phyloP scores from a whole-genome alignment of 352 stramenopile species.

The Globisporangium camurandrum region DNA sequence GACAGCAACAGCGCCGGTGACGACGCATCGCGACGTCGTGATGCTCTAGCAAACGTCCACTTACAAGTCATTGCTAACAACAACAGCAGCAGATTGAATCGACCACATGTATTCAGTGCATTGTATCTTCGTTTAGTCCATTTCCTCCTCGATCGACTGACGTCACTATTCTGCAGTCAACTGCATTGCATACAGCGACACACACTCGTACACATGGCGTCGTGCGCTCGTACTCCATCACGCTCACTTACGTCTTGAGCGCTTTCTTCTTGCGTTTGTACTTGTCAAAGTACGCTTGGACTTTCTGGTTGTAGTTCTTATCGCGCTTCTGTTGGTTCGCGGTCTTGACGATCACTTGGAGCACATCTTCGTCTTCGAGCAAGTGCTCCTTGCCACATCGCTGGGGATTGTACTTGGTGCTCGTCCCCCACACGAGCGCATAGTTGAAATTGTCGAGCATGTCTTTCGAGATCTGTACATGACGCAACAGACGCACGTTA shows the following conservation, averaged over 20 bases:
- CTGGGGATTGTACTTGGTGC: slow-evolving; percentile 97
- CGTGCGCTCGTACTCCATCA: not conserved
- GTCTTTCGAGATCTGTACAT: slow-evolving; percentile 89
- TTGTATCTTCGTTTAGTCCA: too few relatives aligned
- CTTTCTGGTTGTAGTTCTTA: slow-evolving; percentile 95
- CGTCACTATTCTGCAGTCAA: not conserved
- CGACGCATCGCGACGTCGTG: not conserved
- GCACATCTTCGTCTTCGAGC: slow-evolving; percentile 97
- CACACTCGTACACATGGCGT: too few relatives aligned
- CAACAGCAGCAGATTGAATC: too few relatives aligned
- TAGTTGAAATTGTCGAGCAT: slow-evolving; percentile 97
- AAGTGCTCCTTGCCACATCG: slow-evolving; percentile 92
- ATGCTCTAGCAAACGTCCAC: too few relatives aligned
- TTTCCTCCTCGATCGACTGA: too few relatives aligned
- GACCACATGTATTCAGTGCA: too few relatives aligned
- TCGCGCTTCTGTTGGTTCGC: slow-evolving; percentile 97
- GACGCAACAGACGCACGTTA: too few relatives aligned
- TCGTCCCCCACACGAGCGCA: slow-evolving; percentile 96
- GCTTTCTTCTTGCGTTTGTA: slow-evolving; percentile 94
- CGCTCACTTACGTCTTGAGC: slow-evolving; percentile 66
- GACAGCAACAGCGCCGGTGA: not conserved
- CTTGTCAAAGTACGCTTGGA: slow-evolving; percentile 96
- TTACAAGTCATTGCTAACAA: too few relatives aligned
- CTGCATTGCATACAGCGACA: not conserved
- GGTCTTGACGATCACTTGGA: slow-evolving; percentile 98